These are phyloP conservation scores for Rhynchospora breviuscula DNA, from an alignment of 176 grass and related monocot species.

Conservation along the genomic window DNA sequence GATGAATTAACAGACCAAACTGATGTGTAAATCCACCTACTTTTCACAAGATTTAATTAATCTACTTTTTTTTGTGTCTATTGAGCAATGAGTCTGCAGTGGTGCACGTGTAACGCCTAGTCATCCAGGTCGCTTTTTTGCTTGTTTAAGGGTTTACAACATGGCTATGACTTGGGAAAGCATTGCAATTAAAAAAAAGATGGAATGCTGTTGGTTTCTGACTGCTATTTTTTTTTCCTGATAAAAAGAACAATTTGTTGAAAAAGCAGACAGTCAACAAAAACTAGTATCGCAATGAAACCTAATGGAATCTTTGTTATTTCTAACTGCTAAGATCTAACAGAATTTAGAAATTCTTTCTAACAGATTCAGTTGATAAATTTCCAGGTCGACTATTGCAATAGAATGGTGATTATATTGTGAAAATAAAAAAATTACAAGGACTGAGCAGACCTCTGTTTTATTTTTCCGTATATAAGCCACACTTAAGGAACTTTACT, in stretches of 20 bases:
- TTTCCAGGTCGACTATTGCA: too few species aligned
- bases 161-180: not conserved
- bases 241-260: not conserved
- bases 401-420: too few species aligned
- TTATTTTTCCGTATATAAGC: too few species aligned
- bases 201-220: not conserved
- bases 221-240: not conserved
- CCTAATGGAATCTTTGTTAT: not conserved
- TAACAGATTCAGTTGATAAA: not conserved
- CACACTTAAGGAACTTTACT: too few species aligned
- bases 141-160: not conserved
- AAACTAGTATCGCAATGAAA: not conserved
- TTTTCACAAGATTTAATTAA: constrained; percentile 27
- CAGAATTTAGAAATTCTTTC: not conserved
- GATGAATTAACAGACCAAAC: constrained; percentile 32
- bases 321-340: not conserved
- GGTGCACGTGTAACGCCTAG: not conserved
- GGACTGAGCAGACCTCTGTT: too few species aligned
- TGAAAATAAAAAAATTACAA: too few species aligned
- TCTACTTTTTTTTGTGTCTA: not conserved
- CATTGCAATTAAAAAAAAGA: not conserved
- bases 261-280: not conserved
- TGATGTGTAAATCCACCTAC: constrained; percentile 37
- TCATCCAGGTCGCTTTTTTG: not conserved
- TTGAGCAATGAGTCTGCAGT: not conserved